phyloP scores from a whole-genome alignment of 2,329 filamentous ascomycete species.

The Diaporthe nobilis region DNA sequence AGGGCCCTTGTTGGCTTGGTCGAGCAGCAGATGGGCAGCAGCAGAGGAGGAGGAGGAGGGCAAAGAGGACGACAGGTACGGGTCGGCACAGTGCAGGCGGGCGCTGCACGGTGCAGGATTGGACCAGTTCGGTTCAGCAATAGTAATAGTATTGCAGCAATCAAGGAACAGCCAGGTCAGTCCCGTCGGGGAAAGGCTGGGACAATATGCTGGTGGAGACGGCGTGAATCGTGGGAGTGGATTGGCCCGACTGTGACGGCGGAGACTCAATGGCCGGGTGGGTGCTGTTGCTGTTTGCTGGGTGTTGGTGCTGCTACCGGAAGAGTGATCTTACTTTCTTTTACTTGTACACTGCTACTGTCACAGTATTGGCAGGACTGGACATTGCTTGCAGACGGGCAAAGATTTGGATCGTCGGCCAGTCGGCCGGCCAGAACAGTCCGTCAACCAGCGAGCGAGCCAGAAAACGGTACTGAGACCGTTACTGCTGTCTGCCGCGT shows the following conservation, averaged over 20 bases:
- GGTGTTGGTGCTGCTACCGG: conserved; percentile 3
- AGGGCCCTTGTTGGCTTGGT: conserved; percentile 2
- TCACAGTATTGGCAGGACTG: background rate
- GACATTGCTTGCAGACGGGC: conserved; percentile 1
- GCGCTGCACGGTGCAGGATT: conserved; percentile 8
- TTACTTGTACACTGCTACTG: background rate
- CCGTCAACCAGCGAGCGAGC: background rate
- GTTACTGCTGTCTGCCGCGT: background rate
- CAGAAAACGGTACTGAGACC: background rate
- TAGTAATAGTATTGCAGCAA: conserved; percentile 29
- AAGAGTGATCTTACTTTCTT: background rate
- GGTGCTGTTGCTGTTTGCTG: background rate
- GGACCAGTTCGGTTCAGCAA: conserved; percentile 28
- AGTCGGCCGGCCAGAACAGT: conserved; percentile 18
- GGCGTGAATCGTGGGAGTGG: conserved; percentile 31
- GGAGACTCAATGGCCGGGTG: conserved; percentile 15
- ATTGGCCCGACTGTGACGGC: conserved; percentile 21
- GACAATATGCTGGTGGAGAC: conserved; percentile 29
- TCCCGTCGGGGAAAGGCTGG: conserved; percentile 32
- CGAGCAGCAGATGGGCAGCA: background rate
- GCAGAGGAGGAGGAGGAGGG: conserved; percentile 14
- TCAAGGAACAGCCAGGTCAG: conserved; percentile 31
- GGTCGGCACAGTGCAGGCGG: conserved; percentile 3
- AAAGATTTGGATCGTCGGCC: conserved; percentile 26
- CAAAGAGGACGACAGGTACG: conserved; percentile 5